Conservation (phyloP, 163 green algal genomes). For the Coccomyxa subellipsoidea region DNA sequence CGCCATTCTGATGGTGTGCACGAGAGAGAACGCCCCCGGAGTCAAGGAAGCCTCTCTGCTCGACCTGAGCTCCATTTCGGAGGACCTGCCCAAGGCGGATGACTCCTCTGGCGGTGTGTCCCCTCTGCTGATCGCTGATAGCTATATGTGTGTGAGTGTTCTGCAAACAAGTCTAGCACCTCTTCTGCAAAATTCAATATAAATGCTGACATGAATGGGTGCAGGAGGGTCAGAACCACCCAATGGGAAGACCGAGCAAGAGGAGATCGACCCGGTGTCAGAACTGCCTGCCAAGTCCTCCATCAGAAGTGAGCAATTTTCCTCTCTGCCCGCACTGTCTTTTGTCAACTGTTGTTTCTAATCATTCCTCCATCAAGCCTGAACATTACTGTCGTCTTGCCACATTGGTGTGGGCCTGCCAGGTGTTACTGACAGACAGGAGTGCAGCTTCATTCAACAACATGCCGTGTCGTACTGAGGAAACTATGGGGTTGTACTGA, state of each 20-base stretch:
- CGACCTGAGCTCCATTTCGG: background rate
- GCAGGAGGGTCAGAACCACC: background rate
- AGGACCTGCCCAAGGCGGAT: background rate
- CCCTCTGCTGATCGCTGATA: background rate
- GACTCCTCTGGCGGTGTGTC: background rate
- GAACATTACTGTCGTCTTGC: too few species aligned
- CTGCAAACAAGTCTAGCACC: background rate
- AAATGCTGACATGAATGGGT: background rate
- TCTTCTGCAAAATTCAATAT: background rate
- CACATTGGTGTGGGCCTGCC: too few species aligned
- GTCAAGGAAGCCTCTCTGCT: constrained; percentile 1
- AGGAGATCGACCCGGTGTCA: background rate
- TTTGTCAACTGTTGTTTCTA: too few species aligned
- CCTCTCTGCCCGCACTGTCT: too few species aligned
- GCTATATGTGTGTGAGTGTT: background rate
- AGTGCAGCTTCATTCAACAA: too few species aligned
- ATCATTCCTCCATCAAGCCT: too few species aligned
- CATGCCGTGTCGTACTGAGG: too few species aligned
- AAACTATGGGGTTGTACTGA: too few species aligned
- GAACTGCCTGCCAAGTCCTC: background rate
- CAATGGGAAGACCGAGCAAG: background rate
- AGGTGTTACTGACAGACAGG: too few species aligned
- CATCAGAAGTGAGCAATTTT: background rate
- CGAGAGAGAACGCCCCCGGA: background rate
- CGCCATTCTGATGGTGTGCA: background rate